Evolutionary conservation across 768 basidiomycete genomes (phyloP).

Genomic region (Saitozyma sp.): DNA sequence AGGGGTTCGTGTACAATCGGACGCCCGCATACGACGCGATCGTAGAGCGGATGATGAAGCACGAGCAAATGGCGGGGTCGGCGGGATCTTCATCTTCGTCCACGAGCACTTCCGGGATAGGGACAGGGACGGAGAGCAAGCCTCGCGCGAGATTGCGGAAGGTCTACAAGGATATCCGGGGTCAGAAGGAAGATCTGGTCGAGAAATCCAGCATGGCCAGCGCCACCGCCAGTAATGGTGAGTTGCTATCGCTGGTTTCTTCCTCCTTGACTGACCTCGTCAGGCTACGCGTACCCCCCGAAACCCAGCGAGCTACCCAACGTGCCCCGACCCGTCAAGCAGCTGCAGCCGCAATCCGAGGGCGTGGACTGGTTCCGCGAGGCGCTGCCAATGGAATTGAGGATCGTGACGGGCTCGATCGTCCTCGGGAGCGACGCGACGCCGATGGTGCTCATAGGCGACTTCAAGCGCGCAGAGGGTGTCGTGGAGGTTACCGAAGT

Average conservation of each 20-base stretch:
- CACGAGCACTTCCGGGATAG: background rate
- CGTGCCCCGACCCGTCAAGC: slow-evolving; percentile 10
- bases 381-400: slow-evolving; percentile 79
- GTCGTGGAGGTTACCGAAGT: slow-evolving; percentile 78
- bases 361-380: slow-evolving; percentile 62
- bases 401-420: slow-evolving; percentile 75
- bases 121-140: background rate
- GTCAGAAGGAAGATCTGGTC: too few species aligned
- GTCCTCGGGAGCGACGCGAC: slow-evolving; percentile 84
- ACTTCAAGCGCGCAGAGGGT: slow-evolving; percentile 75
- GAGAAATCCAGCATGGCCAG: too few species aligned
- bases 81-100: background rate
- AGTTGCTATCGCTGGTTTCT: too few species aligned
- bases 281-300: too few species aligned
- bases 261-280: too few species aligned
- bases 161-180: too few species aligned
- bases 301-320: too few species aligned
- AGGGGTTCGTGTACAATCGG: slow-evolving; percentile 90
- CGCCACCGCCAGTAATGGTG: too few species aligned
- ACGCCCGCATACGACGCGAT: slow-evolving; percentile 88
- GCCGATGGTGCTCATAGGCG: slow-evolving; percentile 73
- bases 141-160: slow-evolving; percentile 1
- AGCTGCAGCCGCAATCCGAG: slow-evolving; percentile 9
- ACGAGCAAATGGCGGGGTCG: slow-evolving; percentile 42
- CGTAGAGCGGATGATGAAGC: slow-evolving; percentile 67